These are phyloP conservation scores for Selenicereus undatus DNA, from an alignment of 148 eudicot species.

Conservation along the genomic window DNA sequence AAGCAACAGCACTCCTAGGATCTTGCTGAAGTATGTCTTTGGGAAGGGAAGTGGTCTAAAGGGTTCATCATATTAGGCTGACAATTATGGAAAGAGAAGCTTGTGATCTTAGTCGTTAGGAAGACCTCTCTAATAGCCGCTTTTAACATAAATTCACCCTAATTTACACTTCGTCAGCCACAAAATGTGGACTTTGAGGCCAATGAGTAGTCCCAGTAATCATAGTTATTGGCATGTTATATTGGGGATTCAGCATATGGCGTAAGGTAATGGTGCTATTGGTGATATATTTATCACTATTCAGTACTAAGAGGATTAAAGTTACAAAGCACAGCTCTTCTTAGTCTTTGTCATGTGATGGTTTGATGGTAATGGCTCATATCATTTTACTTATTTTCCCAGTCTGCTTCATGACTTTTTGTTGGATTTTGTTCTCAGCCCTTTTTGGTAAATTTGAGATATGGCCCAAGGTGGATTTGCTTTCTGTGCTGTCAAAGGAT, in stretches of 20 bases:
- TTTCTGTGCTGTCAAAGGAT: neutral
- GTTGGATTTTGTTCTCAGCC: neutral
- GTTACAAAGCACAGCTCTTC: too few species aligned
- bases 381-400: neutral
- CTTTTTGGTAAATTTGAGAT: slow-evolving; percentile 10
- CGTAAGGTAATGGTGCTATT: neutral
- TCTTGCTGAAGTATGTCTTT: too few species aligned
- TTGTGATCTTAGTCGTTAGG: neutral
- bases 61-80: neutral
- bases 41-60: neutral
- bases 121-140: neutral
- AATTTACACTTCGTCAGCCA: neutral
- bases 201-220: neutral
- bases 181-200: neutral
- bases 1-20: too few species aligned
- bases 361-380: neutral
- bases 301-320: too few species aligned
- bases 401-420: neutral
- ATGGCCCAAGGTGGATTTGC: slow-evolving; percentile 5
- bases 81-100: neutral
- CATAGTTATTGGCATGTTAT: neutral
- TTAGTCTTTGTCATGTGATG: neutral
- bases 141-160: neutral
- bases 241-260: neutral
- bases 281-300: too few species aligned